A percentile compares a stretch with the other conserved stretches of the same genome.
These are phyloP conservation scores for Xylariaceae sp. DNA, from an alignment of 2,329 filamentous ascomycete species.

Conservation along the genomic window DNA sequence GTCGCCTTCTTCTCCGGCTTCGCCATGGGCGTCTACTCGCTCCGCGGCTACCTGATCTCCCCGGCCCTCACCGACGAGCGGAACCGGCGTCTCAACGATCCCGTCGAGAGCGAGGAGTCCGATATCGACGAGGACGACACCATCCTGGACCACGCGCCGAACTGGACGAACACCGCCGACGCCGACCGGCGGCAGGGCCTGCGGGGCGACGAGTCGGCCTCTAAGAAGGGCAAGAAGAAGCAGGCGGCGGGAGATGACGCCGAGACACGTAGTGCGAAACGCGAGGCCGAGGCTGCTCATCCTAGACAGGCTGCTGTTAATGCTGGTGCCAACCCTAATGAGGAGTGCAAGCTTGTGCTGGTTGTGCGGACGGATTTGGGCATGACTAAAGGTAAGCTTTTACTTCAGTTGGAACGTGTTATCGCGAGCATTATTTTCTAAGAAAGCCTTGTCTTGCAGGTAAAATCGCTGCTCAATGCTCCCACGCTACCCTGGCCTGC, in stretches of 20 bases:
- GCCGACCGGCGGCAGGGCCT: slow-evolving; percentile 56
- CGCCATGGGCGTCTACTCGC: slow-evolving; percentile 71
- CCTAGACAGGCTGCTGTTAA: slow-evolving; percentile 30
- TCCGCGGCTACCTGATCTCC: slow-evolving; percentile 55
- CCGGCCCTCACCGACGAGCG: slow-evolving; percentile 53
- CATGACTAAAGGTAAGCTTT: slow-evolving; percentile 82
- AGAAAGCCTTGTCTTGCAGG: slow-evolving; percentile 46
- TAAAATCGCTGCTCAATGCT: slow-evolving; percentile 94
- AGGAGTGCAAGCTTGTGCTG: slow-evolving; percentile 92
- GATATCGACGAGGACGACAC: slow-evolving; percentile 58
- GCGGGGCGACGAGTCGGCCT: slow-evolving; percentile 24
- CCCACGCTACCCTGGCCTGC: slow-evolving; percentile 93
- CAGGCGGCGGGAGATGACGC: slow-evolving; percentile 32
- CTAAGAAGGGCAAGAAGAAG: slow-evolving; percentile 21
- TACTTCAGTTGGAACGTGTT: neutral
- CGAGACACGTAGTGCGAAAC: slow-evolving; percentile 7
- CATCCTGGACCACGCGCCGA: slow-evolving; percentile 60
- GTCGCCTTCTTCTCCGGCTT: slow-evolving; percentile 72
- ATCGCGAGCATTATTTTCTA: too few relatives aligned
- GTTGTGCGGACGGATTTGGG: slow-evolving; percentile 90
- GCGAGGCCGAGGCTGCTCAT: slow-evolving; percentile 13
- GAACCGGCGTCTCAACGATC: slow-evolving; percentile 51
- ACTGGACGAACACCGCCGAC: slow-evolving; percentile 58
- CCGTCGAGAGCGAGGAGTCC: slow-evolving; percentile 63
- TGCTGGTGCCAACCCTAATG: slow-evolving; percentile 38